phyloP scores from a whole-genome alignment of 2,329 filamentous ascomycete species.

The Verticillium dahliae region DNA sequence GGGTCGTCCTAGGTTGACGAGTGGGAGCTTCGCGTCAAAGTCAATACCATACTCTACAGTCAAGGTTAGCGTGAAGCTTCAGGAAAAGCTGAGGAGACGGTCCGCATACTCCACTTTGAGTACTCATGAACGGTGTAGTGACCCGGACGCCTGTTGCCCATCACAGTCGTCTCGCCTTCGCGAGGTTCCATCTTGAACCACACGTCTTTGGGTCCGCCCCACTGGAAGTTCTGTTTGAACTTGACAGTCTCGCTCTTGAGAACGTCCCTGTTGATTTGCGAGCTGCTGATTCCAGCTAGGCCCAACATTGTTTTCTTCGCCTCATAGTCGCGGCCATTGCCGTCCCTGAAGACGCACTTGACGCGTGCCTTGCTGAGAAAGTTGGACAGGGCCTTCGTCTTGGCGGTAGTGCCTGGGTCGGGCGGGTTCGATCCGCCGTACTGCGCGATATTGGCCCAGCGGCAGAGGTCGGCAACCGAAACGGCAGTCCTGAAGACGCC shows the following conservation, averaged over 20 bases:
- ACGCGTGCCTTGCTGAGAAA: slow-evolving; percentile 32
- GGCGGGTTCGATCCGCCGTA: slow-evolving; percentile 3
- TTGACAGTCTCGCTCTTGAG: not conserved
- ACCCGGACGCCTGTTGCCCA: slow-evolving; percentile 10
- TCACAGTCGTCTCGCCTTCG: slow-evolving; percentile 13
- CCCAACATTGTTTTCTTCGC: slow-evolving; percentile 18
- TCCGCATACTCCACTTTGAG: slow-evolving; percentile 32
- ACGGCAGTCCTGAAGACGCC: slow-evolving; percentile 41
- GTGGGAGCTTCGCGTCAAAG: slow-evolving; percentile 31
- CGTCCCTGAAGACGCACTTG: slow-evolving; percentile 21
- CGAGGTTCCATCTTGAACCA: slow-evolving; percentile 20
- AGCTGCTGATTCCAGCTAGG: slow-evolving; percentile 11
- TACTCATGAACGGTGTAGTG: slow-evolving; percentile 34
- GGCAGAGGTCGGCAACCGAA: slow-evolving; percentile 17
- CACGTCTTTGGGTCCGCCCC: slow-evolving; percentile 18
- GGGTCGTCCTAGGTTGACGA: slow-evolving; percentile 59
- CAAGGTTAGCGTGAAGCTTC: not conserved
- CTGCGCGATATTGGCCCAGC: slow-evolving; percentile 5
- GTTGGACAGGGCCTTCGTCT: slow-evolving; percentile 24
- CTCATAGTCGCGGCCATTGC: slow-evolving; percentile 8
- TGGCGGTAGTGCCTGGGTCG: not conserved
- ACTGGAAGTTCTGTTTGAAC: slow-evolving; percentile 4
- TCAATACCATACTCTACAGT: slow-evolving; percentile 6
- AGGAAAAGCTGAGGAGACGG: not conserved
- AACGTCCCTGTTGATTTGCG: not conserved